These are phyloP conservation scores for Patellaria atrata DNA, from an alignment of 495 filamentous ascomycete species.

Conservation along the genomic window DNA sequence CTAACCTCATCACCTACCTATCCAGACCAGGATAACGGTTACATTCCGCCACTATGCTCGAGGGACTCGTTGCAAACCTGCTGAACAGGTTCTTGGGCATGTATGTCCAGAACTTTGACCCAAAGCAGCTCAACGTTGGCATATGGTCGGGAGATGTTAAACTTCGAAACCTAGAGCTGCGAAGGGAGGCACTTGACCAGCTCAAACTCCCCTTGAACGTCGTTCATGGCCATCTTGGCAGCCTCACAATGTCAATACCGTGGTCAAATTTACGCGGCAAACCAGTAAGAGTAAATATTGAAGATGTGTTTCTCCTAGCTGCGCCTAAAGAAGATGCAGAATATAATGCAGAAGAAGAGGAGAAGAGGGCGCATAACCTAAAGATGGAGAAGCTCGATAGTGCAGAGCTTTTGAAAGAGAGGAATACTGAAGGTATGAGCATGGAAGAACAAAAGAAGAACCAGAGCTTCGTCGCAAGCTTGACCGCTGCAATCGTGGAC, in stretches of 20 bases:
- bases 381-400: conserved; percentile 98
- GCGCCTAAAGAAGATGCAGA: conserved; percentile 87
- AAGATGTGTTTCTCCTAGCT: conserved; percentile 90
- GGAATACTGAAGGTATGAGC: conserved; percentile 82
- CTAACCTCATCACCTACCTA: conserved; percentile 4
- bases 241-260: conserved; percentile 80
- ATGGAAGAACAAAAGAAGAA: conserved; percentile 88
- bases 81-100: conserved; percentile 98
- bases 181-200: conserved; percentile 89
- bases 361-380: conserved; percentile 60
- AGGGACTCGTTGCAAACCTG: conserved; percentile 65
- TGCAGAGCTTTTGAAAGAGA: conserved; percentile 82
- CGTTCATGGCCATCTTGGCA: conserved; percentile 81
- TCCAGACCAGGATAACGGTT: conserved; percentile 24
- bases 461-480: conserved; percentile 88
- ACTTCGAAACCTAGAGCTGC: conserved; percentile 78
- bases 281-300: conserved; percentile 84
- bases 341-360: conserved; percentile 86
- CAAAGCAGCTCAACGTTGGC: conserved; percentile 88
- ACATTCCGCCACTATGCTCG: conserved; percentile 42
- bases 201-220: conserved; percentile 91
- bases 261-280: conserved; percentile 93
- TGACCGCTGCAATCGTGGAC: conserved; percentile 91
- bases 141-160: conserved; percentile 98
- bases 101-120: conserved; percentile 98